Conservation (phyloP, 1,139 yeast genomes). For the Yamadazyma dendronema region DNA sequence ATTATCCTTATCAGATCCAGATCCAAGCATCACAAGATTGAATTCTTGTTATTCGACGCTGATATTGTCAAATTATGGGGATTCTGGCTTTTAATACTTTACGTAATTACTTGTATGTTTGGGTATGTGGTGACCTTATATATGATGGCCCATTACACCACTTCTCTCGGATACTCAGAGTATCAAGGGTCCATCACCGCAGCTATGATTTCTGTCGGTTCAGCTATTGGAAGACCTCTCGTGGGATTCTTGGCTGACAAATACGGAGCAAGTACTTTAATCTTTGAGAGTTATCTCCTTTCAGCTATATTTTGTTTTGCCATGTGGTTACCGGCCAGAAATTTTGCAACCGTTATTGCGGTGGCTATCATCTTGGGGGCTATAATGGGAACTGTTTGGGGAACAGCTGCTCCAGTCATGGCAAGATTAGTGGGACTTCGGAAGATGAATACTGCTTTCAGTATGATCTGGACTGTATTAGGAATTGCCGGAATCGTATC, state of each 20-base stretch:
- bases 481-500: slow-evolving; percentile 49
- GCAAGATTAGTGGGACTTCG: slow-evolving; percentile 46
- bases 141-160: slow-evolving; percentile 44
- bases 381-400: slow-evolving; percentile 30
- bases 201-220: slow-evolving; percentile 46
- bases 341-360: slow-evolving; percentile 27
- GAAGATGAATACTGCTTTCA: slow-evolving; percentile 48
- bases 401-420: slow-evolving; percentile 28
- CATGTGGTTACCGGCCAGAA: slow-evolving; percentile 37
- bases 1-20: slow-evolving; percentile 24
- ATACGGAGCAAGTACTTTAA: slow-evolving; percentile 40
- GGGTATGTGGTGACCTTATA: slow-evolving; percentile 48
- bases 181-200: slow-evolving; percentile 43
- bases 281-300: slow-evolving; percentile 22
- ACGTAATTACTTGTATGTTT: slow-evolving; percentile 38
- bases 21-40: slow-evolving; percentile 25
- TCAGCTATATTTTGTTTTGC: slow-evolving; percentile 29
- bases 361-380: slow-evolving; percentile 27
- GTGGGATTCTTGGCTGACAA: slow-evolving; percentile 40
- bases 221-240: slow-evolving; percentile 39
- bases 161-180: slow-evolving; percentile 41
- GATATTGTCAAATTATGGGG: slow-evolving; percentile 28
- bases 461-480: slow-evolving; percentile 46
- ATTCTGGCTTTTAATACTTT: slow-evolving; percentile 27
- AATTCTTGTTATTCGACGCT: slow-evolving; percentile 34